phyloP scores from a whole-genome alignment of 2,329 filamentous ascomycete genomes.

The Colletotrichum zoysiae region DNA sequence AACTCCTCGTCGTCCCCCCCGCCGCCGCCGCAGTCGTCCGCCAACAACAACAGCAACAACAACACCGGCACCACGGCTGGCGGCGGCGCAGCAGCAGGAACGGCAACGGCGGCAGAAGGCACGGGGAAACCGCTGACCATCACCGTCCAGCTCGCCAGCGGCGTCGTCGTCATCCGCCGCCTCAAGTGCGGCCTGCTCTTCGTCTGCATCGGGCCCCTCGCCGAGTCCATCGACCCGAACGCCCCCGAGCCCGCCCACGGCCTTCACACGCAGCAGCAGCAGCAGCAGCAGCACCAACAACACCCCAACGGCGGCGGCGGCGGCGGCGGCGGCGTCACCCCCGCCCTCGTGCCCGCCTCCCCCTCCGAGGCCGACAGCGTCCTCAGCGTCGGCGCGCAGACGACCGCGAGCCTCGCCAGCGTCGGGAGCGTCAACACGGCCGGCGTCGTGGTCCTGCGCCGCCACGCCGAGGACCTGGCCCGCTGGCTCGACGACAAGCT shows the following conservation, averaged over 20 bases:
- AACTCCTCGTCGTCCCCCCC: conserved; percentile 48
- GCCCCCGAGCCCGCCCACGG: conserved; percentile 32
- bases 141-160: conserved; percentile 70
- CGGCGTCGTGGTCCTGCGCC: conserved; percentile 64
- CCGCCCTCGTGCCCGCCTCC: conserved; percentile 47
- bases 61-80: neutral
- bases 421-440: conserved; percentile 56
- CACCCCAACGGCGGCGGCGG: conserved; percentile 46
- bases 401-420: conserved; percentile 56
- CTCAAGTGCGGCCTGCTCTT: conserved; percentile 72
- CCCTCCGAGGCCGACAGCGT: conserved; percentile 63
- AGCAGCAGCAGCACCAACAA: conserved; percentile 33
- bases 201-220: conserved; percentile 67
- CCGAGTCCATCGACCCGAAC: conserved; percentile 44
- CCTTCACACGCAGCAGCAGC: neutral
- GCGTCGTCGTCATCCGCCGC: conserved; percentile 69
- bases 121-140: conserved; percentile 57
- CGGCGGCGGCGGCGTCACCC: conserved; percentile 47
- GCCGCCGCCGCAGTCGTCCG: conserved; percentile 37
- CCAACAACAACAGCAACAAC: conserved; percentile 32
- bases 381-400: conserved; percentile 59
- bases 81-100: neutral
- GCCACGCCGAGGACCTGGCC: conserved; percentile 70
- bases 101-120: neutral
- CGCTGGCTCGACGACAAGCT: conserved; percentile 72